Conservation (phyloP, 1,139 yeast species). For the Pichia cactophila region DNA sequence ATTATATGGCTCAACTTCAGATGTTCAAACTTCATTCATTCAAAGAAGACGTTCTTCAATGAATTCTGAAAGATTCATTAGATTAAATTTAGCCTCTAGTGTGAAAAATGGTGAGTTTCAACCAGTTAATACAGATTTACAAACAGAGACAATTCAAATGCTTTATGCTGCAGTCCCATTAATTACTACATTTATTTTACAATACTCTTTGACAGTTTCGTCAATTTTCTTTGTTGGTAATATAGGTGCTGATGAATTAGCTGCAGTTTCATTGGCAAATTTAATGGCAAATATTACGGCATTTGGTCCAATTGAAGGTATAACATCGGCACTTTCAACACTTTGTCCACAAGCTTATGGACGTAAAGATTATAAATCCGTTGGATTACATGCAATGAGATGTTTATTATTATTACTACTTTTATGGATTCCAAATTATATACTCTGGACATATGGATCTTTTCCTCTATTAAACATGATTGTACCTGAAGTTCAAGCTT, state of each 20-base stretch:
- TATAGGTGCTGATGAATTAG: slow-evolving; percentile 67
- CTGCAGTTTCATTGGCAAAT: slow-evolving; percentile 64
- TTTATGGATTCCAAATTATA: slow-evolving; percentile 48
- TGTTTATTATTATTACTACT: slow-evolving; percentile 54
- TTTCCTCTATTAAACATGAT: slow-evolving; percentile 37
- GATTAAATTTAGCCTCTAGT: slow-evolving; percentile 15
- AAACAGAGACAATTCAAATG: slow-evolving; percentile 39
- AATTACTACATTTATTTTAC: slow-evolving; percentile 66
- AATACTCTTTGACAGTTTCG: slow-evolving; percentile 76
- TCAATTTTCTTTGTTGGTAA: slow-evolving; percentile 80
- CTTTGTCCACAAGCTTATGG: slow-evolving; percentile 76
- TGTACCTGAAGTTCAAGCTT: slow-evolving; percentile 44
- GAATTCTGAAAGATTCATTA: slow-evolving; percentile 12
- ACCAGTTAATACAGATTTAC: slow-evolving; percentile 40
- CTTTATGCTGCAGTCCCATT: slow-evolving; percentile 49
- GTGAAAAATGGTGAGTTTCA: slow-evolving; percentile 24
- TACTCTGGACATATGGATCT: slow-evolving; percentile 52
- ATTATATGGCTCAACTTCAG: background rate
- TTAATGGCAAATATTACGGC: slow-evolving; percentile 74
- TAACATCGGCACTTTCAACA: slow-evolving; percentile 68
- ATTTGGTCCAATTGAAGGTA: slow-evolving; percentile 68
- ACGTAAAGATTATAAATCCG: slow-evolving; percentile 50
- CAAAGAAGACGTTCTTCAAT: slow-evolving; percentile 24
- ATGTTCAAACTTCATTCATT: slow-evolving; percentile 16
- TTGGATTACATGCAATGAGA: slow-evolving; percentile 59